These are phyloP conservation scores for Fomitopsis palustris DNA, from an alignment of 1,284 basidiomycete genomes.

Conservation along the genomic window DNA sequence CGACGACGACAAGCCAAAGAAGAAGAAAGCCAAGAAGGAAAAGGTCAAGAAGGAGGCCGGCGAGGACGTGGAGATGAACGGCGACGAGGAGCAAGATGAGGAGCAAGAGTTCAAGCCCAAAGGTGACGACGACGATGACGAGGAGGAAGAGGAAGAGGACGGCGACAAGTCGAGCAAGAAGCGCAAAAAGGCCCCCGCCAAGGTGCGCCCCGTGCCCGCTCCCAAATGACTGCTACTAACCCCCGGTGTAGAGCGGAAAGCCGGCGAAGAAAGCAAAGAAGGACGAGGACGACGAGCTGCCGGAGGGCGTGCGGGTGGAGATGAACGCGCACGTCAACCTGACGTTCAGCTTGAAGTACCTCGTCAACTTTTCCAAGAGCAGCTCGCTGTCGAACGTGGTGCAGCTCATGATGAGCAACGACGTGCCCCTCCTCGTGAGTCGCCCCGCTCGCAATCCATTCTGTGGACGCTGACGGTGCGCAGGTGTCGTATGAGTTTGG, in stretches of 20 bases:
- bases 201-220: slow-evolving; percentile 36
- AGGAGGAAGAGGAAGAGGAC: slow-evolving; percentile 34
- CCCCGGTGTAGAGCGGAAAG: slow-evolving; percentile 39
- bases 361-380: slow-evolving; percentile 96
- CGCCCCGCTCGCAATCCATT: background rate
- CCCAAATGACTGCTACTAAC: background rate
- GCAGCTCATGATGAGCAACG: slow-evolving; percentile 85
- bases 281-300: slow-evolving; percentile 37
- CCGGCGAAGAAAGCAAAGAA: slow-evolving; percentile 53
- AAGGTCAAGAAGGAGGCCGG: slow-evolving; percentile 39
- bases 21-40: slow-evolving; percentile 45
- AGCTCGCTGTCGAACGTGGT: slow-evolving; percentile 73
- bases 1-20: slow-evolving; percentile 37
- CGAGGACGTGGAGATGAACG: slow-evolving; percentile 37
- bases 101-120: slow-evolving; percentile 42
- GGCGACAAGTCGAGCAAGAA: slow-evolving; percentile 38
- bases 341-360: slow-evolving; percentile 97
- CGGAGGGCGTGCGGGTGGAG: slow-evolving; percentile 72
- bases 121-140: slow-evolving; percentile 41
- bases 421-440: slow-evolving; percentile 83
- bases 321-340: slow-evolving; percentile 91
- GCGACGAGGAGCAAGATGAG: slow-evolving; percentile 30
- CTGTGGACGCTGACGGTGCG: background rate
- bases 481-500: slow-evolving; percentile 86
- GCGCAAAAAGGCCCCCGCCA: slow-evolving; percentile 60